Evolutionary conservation across 1,139 yeast species (phyloP), one percentile per base, ranked within the genome.

Genomic region (Magnusiomyces sp.): DNA sequence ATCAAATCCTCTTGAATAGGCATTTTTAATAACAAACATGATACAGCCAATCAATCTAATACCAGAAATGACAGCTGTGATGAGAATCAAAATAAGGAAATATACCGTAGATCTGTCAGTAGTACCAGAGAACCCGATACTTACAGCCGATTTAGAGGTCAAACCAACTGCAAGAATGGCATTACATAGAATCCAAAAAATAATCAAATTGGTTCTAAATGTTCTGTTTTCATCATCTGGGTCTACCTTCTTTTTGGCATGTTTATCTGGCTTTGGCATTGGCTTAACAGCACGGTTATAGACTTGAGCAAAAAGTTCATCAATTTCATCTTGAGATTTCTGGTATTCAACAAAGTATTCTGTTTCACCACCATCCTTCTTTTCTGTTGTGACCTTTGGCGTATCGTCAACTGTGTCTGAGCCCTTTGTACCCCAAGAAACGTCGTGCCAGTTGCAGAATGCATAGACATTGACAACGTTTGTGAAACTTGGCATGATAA

Each of bases 361-460:
- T 54, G 80, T 83, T 54, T 82, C 77, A 57, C 81, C 80, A 56
- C 81, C 81, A 31, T 82, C 83, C 40, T 70, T 76, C 61, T 65
- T 72, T 23, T 23, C 29, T 58, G 70, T 70, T 59, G 58, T 64
- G 38, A 69, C 76, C 42, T 77, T 77, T 34, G 88, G 88, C 47
- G 79, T 65, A 27, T 79, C 79, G 54, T 75, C 78, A 1, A 82
- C 80, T 53, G 73, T 75, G 51, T 78, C 79, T 10, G 82, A 86
- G 54, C 97, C 98, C 65, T 92, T 92, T 0, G 98, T 92, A 62
- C 98, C 98, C 98, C 98, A 92, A 1, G 95, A 84, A 44, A 90
- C 90, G 72, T 90, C 97, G 68, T 90, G 97, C 54, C 95, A 84
- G 66, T 90, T 90, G 71, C 97, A 89, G 63, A 90, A 89, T 1